These are phyloP conservation scores for Sisymbrium irio DNA, from an alignment of 345 rosid species.

Conservation along the genomic window DNA sequence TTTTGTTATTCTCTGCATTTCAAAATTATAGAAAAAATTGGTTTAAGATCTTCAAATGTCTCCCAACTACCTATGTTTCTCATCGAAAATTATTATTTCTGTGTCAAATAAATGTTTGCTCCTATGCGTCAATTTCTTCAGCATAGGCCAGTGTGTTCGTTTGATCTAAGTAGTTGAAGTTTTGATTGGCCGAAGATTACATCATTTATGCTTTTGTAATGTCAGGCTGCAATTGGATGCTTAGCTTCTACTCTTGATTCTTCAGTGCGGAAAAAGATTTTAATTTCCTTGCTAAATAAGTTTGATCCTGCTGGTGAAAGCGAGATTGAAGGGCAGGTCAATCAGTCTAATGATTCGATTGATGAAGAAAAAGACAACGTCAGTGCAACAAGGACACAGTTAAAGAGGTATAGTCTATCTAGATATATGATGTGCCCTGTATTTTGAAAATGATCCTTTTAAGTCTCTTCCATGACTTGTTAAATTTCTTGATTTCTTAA, in stretches of 20 bases:
- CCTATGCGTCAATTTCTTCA: background rate
- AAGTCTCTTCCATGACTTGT: background rate
- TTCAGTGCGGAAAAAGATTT: constrained; percentile 57
- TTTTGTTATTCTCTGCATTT: constrained; percentile 17
- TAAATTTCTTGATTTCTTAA: background rate
- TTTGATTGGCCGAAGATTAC: background rate
- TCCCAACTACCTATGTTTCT: background rate
- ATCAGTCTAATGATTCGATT: constrained; percentile 26
- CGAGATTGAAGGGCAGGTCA: constrained; percentile 38
- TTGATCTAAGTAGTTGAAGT: background rate
- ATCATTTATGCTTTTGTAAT: constrained; percentile 25
- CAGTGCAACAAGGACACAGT: constrained; percentile 38
- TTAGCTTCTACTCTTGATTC: constrained; percentile 77
- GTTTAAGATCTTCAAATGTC: too few relatives aligned
- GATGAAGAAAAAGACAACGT: constrained; percentile 39
- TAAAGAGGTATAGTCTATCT: constrained; percentile 51
- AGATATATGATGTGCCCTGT: background rate
- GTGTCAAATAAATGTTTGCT: background rate
- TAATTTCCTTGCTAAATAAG: constrained; percentile 56
- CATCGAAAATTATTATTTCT: background rate
- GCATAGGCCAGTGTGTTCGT: background rate
- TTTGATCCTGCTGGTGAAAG: constrained; percentile 48
- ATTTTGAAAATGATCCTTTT: background rate
- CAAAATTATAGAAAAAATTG: background rate
- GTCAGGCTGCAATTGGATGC: constrained; percentile 82